These are phyloP conservation scores for Triticum urartu DNA, from an alignment of 176 grass and related monocot species.

Conservation along the genomic window DNA sequence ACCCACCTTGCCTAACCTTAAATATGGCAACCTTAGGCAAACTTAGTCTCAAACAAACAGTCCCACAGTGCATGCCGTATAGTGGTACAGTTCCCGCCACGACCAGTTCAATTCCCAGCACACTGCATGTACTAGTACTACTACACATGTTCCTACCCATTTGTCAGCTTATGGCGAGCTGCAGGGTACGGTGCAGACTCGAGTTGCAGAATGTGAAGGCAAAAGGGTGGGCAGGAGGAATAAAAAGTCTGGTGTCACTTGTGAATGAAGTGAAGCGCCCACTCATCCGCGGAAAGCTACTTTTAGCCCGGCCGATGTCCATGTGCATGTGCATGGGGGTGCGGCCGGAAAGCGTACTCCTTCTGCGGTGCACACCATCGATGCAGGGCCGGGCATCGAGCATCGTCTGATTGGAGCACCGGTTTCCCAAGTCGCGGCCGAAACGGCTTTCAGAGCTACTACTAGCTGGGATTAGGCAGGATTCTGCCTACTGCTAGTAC, in stretches of 20 bases:
- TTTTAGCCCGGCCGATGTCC: slow-evolving; percentile 26
- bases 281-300: slow-evolving; percentile 30
- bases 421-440: slow-evolving; percentile 24
- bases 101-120: slow-evolving; percentile 11
- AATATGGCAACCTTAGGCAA: too few relatives aligned
- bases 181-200: neutral
- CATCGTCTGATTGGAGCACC: slow-evolving; percentile 33
- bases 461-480: slow-evolving; percentile 23
- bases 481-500: slow-evolving; percentile 33
- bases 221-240: slow-evolving; percentile 4
- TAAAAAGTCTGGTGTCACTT: slow-evolving; percentile 4
- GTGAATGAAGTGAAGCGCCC: slow-evolving; percentile 12
- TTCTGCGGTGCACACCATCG: neutral
- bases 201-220: neutral
- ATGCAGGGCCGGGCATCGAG: slow-evolving; percentile 6
- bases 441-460: slow-evolving; percentile 1
- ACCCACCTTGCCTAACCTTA: too few relatives aligned
- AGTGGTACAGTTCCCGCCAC: neutral
- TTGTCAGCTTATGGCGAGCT: slow-evolving; percentile 3
- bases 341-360: slow-evolving; percentile 16
- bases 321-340: slow-evolving; percentile 38
- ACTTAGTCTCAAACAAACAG: too few relatives aligned
- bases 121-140: neutral
- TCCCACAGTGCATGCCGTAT: neutral
- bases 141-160: neutral